A percentile compares a stretch with the other conserved stretches of the same genome.
Evolutionary conservation across 805 yeast genomes (phyloP).

Genomic region (Candida insectorum): DNA sequence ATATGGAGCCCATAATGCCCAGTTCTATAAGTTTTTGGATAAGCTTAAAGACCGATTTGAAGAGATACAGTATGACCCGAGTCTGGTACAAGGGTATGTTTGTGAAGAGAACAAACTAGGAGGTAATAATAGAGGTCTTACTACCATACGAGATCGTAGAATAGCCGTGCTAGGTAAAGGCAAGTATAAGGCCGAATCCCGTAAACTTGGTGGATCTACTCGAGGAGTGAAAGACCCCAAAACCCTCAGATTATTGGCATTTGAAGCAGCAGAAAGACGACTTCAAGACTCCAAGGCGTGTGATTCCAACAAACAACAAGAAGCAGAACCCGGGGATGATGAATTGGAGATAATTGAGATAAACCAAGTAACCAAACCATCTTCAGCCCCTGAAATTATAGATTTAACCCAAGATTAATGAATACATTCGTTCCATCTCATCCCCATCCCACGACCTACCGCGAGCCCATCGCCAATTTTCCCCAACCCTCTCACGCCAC

Average conservation of each 20-base stretch:
- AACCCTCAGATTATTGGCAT: constrained; percentile 40
- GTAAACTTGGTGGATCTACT: constrained; percentile 24
- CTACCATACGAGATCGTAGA: constrained; percentile 34
- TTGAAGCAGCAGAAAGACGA: constrained; percentile 64
- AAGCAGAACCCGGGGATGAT: constrained; percentile 38
- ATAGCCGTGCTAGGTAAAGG: constrained; percentile 36
- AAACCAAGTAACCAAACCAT: not conserved
- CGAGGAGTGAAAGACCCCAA: constrained; percentile 1
- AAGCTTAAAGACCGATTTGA: constrained; percentile 52
- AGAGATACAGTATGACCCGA: constrained; percentile 38
- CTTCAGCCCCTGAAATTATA: not conserved
- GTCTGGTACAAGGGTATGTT: constrained; percentile 37
- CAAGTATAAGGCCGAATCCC: constrained; percentile 38
- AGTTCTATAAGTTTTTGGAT: constrained; percentile 65
- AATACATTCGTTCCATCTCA: no score
- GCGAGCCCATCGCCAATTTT: no score
- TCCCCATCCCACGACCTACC: no score
- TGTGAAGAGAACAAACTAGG: constrained; percentile 51
- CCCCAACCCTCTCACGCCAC: no score
- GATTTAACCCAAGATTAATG: constrained; percentile 1
- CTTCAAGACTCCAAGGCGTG: constrained; percentile 52
- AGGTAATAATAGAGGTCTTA: constrained; percentile 6
- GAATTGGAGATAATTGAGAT: constrained; percentile 40
- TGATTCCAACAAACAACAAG: constrained; percentile 13
- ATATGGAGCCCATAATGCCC: constrained; percentile 75